Conservation (phyloP, 2,329 filamentous ascomycete genomes). For the Talaromyces amestolkiae region DNA sequence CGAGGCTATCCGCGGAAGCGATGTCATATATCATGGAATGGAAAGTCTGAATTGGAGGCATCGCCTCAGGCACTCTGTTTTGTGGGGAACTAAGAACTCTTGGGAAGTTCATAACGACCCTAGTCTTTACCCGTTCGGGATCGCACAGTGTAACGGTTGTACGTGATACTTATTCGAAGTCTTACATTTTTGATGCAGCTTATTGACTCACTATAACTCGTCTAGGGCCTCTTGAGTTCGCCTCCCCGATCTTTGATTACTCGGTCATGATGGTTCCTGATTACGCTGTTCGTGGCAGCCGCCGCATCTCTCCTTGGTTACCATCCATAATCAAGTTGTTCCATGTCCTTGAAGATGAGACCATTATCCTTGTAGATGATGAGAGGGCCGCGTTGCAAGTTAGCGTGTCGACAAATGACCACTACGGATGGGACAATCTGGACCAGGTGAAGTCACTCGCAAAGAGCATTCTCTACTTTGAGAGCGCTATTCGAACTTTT, state of each 20-base stretch:
- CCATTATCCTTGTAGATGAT: not conserved
- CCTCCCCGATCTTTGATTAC: not conserved
- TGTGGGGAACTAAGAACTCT: not conserved
- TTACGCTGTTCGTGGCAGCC: not conserved
- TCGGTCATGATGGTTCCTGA: not conserved
- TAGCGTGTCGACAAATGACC: not conserved
- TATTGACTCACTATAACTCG: not conserved
- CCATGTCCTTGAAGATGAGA: not conserved
- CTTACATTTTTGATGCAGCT: not conserved
- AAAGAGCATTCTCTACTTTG: conserved; percentile 2
- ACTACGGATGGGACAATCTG: not conserved
- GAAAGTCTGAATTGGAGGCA: no score
- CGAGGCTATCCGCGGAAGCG: not conserved
- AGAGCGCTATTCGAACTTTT: not conserved
- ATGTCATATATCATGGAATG: not conserved
- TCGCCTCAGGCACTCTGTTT: no score
- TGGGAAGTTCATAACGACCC: conserved; percentile 1
- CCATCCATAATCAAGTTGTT: not conserved
- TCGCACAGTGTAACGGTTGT: conserved; percentile 7
- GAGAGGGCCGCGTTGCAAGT: not conserved
- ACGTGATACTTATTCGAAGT: conserved; percentile 10
- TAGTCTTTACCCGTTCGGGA: not conserved
- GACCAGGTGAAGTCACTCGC: not conserved
- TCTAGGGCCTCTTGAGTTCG: conserved; percentile 4
- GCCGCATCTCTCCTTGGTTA: not conserved